Base-by-base conservation (phyloP, 179 eudicot genomes). In the Corrigiola litoralis region DNA sequence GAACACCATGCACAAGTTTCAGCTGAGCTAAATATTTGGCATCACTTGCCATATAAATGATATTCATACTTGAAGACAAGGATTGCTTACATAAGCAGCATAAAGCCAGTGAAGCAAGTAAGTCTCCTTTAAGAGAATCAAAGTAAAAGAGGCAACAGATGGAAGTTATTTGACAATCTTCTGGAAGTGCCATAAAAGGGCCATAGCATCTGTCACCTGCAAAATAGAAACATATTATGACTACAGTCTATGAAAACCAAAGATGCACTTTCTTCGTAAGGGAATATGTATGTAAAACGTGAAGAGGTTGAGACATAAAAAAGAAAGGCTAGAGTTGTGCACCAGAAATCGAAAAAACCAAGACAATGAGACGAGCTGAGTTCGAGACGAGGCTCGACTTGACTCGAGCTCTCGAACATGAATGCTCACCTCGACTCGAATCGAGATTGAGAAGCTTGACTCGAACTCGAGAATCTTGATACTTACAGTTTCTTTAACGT, bases 51-150 rank as follows among this genome's bases (percentile, higher is more conserved):
- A 3, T 29, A 33, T 38, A 50, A 10, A 56, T 16, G 25, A 48
- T 25, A 47, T 10, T 40, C 45, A 21, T 32, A 24, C 46, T 36
- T 28, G 70, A 46, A 38, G 54, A 46, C 14, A 49, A 40, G 40
- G 41, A 52, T 37, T 67, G 77, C 99, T 95, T 75, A 95, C 99
- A 77, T 65, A 91, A 71, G 82, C 97, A 95, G 76, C 90, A 91
- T 45, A 81, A 72, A 67, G 82, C 87, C 65, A 95, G 45, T 46
- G 97, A 85, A 77, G 85, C 72, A 52, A 95, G 85, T 73, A 95
- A 69, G 49, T 42, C 67, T 20, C 72, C 66, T 62, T 88, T 89
- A 81, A 95, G 37, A 58, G 58, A 67, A 67, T 91, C 75, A 77
- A 84, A 82, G 71, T 88, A 95, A 62, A 85, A 91, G 62, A 91